Evolutionary conservation across 2,329 filamentous ascomycete species (phyloP), one percentile per base, ranked within the genome.

Genomic region (Ophiostoma himal-ulmi): DNA sequence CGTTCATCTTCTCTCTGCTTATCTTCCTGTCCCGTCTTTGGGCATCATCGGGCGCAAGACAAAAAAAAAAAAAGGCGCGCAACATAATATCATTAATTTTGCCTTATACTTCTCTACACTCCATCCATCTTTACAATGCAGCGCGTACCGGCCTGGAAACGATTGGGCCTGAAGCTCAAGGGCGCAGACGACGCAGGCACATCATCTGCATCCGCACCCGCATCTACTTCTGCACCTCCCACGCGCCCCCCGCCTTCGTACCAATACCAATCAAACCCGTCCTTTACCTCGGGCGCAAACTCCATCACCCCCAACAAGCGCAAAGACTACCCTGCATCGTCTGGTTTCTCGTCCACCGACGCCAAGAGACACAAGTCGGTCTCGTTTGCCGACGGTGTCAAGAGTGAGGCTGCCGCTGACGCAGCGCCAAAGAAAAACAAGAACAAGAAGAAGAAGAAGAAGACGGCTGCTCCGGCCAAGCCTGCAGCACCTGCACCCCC

Each of bases 141-240:
- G 77, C 81, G 81, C 75, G 80, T 84, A 73, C 85, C 86, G 71
- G 85, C 85, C 73, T 88, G 86, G 85, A 88, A 88, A 77, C 83
- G 84, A 81, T 83, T 87, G 82, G 86, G 86, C 79, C 83, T 88
- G 77, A 87, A 87, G 81, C 85, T 87, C 79, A 88, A 87, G 79
- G 78, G 76, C 72, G 77, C 76, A 74, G 77, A 80, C 44, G 79
- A 77, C 68, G 78, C 77, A 54, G 76, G 77, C 75, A 72, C 76
- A 72, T 72, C 75, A 71, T 72, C 76, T 74, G 74, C 75, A 70
- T 72, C 72, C 71, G 74, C 75, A 54, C 68, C 75, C 68, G 17
- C 67, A 20, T 5, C 68, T 3, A 37, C 39, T 11, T n/a, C 69
- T 36, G 14, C 64, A 26, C 69, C 36, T 13, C 37, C 67, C 10